Percentiles rank a stretch among this genome's conserved stretches.
These are phyloP conservation scores for Fusarium anthophilum DNA, from an alignment of 2,329 filamentous ascomycete genomes.

Conservation along the genomic window DNA sequence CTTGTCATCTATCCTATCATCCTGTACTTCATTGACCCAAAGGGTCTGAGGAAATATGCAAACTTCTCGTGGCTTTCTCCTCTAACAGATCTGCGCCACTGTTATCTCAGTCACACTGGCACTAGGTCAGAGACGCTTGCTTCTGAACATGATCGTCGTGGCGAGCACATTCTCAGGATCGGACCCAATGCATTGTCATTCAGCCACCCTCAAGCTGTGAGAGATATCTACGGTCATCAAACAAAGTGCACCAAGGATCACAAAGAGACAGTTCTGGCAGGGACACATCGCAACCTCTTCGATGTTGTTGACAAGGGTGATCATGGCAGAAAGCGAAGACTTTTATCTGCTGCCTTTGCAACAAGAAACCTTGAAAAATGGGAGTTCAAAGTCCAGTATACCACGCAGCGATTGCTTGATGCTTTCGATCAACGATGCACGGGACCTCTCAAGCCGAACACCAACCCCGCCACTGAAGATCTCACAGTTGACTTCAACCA, in stretches of 20 bases:
- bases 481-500: constrained; percentile 59
- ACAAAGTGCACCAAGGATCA: constrained; percentile 60
- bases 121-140: constrained; percentile 57
- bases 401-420: constrained; percentile 55
- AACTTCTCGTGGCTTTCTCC: constrained; percentile 32
- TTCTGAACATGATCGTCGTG: constrained; percentile 54
- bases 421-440: constrained; percentile 56
- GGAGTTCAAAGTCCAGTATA: constrained; percentile 66
- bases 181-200: constrained; percentile 42
- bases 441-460: constrained; percentile 43
- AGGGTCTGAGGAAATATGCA: constrained; percentile 38
- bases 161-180: constrained; percentile 44
- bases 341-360: constrained; percentile 61
- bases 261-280: constrained; percentile 55
- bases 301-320: constrained; percentile 62
- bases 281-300: constrained; percentile 60
- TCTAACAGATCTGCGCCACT: constrained; percentile 32
- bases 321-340: constrained; percentile 60
- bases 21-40: constrained; percentile 48
- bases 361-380: constrained; percentile 63
- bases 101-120: constrained; percentile 37
- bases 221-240: constrained; percentile 55
- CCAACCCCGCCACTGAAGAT: constrained; percentile 47
- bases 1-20: constrained; percentile 30
- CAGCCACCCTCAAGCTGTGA: constrained; percentile 31